These are phyloP conservation scores for Paratinospora sagittata DNA, from an alignment of 164 flowering plant genomes.

Conservation along the genomic window DNA sequence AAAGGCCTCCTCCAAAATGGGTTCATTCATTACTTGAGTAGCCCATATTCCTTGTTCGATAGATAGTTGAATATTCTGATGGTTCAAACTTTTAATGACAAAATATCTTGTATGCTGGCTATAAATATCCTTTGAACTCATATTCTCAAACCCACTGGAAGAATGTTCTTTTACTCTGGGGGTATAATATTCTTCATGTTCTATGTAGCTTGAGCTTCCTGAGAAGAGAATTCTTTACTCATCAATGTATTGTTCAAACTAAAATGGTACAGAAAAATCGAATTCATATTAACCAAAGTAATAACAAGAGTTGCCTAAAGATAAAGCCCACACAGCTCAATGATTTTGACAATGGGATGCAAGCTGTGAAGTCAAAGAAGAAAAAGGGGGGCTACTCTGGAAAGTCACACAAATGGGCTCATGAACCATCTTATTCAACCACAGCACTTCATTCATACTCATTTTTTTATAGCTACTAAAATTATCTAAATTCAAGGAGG, in stretches of 20 bases:
- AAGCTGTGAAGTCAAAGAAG: too few species aligned
- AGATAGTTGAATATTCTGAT: slow-evolving; percentile 71
- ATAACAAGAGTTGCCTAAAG: neutral
- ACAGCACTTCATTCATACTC: neutral
- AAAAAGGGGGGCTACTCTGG: neutral
- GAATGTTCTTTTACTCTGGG: slow-evolving; percentile 21
- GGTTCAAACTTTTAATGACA: slow-evolving; percentile 84
- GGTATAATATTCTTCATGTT: slow-evolving; percentile 30
- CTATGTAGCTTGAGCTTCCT: slow-evolving; percentile 50
- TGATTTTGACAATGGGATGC: neutral
- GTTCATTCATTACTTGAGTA: slow-evolving; percentile 94
- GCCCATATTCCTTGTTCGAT: slow-evolving; percentile 90
- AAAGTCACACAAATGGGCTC: neutral
- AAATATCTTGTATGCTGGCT: slow-evolving; percentile 59
- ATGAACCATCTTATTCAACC: neutral
- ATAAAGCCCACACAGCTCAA: neutral
- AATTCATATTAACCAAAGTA: slow-evolving; percentile 1
- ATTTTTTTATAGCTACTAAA: neutral
- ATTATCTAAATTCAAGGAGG: neutral
- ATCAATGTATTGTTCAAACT: neutral
- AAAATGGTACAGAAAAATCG: neutral
- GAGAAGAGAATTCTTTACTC: slow-evolving; percentile 17
- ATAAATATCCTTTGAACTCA: slow-evolving; percentile 24
- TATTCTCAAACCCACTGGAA: slow-evolving; percentile 21
- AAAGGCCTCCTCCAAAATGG: slow-evolving; percentile 79